These are phyloP conservation scores for Serendipita sp. DNA, from an alignment of 768 basidiomycete species.

Conservation along the genomic window DNA sequence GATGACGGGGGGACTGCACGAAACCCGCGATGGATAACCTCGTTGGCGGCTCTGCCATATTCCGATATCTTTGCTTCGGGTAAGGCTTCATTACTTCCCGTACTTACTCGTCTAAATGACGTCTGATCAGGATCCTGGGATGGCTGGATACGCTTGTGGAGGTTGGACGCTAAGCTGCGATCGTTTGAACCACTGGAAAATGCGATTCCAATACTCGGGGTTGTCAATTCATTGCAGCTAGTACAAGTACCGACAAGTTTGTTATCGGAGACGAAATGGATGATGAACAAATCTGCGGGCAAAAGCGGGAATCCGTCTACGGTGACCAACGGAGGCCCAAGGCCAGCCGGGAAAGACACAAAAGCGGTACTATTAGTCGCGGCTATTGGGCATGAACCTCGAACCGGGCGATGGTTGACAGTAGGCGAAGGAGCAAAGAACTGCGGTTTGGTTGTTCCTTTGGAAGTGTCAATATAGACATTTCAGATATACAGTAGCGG, in stretches of 20 bases:
- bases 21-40: constrained; percentile 83
- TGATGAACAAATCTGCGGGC: constrained; percentile 8
- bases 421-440: constrained; percentile 55
- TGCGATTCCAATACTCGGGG: constrained; percentile 50
- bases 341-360: constrained; percentile 14
- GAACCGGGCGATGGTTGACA: constrained; percentile 76
- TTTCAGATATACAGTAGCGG: background rate
- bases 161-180: constrained; percentile 60
- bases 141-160: constrained; percentile 79
- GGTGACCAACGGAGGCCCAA: background rate
- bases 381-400: constrained; percentile 74
- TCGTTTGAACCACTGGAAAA: constrained; percentile 50
- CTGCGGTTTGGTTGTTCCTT: constrained; percentile 46
- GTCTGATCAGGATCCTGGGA: constrained; percentile 72
- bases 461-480: constrained; percentile 15
- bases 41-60: constrained; percentile 66
- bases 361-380: constrained; percentile 49
- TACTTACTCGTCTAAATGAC: background rate
- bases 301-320: background rate
- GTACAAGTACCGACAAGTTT: constrained; percentile 32
- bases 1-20: constrained; percentile 58
- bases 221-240: constrained; percentile 84
- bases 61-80: constrained; percentile 86
- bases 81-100: constrained; percentile 19
- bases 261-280: constrained; percentile 30